Base-by-base conservation (phyloP, 169 alveolate species). In the Cryptosporidium viatorum region DNA sequence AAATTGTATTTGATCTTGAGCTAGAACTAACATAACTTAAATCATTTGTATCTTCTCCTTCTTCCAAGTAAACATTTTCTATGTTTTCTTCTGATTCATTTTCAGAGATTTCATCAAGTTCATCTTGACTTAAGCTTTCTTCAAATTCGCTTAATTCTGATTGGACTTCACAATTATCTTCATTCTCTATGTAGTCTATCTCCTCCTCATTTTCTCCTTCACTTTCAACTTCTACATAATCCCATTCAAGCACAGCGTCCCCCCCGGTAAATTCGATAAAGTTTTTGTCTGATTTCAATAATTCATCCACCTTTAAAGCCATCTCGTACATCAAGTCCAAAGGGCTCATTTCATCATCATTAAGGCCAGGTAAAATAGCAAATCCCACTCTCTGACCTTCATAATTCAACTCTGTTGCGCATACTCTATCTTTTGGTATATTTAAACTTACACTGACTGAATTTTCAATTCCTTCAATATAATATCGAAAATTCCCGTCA, bases 241-340 rank as follows among this genome's bases (percentile, higher is more conserved):
- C 89, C 89, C 89, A 80, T 65, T 80, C 89, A 23, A 80, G 69
- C 39, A 80, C 89, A 37, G 89, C 89, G 62, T 80, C 89, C 14
- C 89, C 89, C 10, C 89, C 89, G 0, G 89, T 80, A 43, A 80
- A 80, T 12, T 33, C 89, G 62, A 80, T 65, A 39, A 80, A 80
- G 9, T 62, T 43, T 80, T 62, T 41, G 41, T 80, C 89, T 10
- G 31, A 37, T 23, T 80, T 59, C 43, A 80, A 65, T 37, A 80
- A 45, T 23, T 80, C 89, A 8, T 80, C 89, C 8, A 80, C 62
- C 37, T 80, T 80, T 23, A 80, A 55, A 7, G 89, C 89, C 73
- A 80, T 62, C 45, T 80, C 89, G 62, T 80, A 80, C 89, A 80
- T 80, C 33, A 80, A 26, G 41, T 80, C 89, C 26, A 80, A 23